Percentiles rank a stretch among this genome's conserved stretches.
Evolutionary conservation across 208 protist species (phyloP).

Genomic region (Spongospora subterranea): DNA sequence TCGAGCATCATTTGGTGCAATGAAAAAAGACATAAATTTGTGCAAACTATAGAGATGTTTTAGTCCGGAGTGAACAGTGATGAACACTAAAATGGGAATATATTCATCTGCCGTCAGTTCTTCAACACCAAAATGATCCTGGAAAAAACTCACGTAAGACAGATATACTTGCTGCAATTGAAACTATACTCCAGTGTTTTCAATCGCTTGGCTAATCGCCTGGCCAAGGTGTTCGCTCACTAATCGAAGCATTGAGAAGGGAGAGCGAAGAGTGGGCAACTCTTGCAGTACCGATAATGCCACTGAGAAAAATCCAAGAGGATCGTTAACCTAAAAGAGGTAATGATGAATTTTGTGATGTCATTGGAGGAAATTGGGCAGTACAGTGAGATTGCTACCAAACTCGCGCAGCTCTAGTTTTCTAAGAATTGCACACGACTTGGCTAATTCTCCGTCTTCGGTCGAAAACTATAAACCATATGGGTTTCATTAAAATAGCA

Average conservation of each 20-base stretch:
- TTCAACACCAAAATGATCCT: background rate
- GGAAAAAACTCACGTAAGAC: background rate
- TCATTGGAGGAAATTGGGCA: background rate
- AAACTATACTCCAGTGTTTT: conserved; percentile 9
- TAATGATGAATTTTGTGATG: no score
- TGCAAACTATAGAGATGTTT: background rate
- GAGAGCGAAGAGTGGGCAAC: background rate
- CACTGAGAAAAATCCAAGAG: background rate
- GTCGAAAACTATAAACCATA: background rate
- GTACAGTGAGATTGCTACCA: background rate
- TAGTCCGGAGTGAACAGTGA: background rate
- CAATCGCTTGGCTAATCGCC: background rate
- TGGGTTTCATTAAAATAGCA: no score
- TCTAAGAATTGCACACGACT: background rate
- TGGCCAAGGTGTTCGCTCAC: background rate
- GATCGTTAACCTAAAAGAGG: background rate
- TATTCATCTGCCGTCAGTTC: conserved; percentile 41
- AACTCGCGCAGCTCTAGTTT: background rate
- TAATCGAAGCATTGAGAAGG: background rate
- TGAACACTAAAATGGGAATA: conserved; percentile 32
- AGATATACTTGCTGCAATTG: background rate
- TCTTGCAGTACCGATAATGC: background rate
- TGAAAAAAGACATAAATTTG: conserved; percentile 11
- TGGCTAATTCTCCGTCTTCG: background rate
- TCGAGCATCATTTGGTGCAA: background rate